Evolutionary conservation across 1,284 basidiomycete species (phyloP).

Genomic region (Hymenochaete sp.): DNA sequence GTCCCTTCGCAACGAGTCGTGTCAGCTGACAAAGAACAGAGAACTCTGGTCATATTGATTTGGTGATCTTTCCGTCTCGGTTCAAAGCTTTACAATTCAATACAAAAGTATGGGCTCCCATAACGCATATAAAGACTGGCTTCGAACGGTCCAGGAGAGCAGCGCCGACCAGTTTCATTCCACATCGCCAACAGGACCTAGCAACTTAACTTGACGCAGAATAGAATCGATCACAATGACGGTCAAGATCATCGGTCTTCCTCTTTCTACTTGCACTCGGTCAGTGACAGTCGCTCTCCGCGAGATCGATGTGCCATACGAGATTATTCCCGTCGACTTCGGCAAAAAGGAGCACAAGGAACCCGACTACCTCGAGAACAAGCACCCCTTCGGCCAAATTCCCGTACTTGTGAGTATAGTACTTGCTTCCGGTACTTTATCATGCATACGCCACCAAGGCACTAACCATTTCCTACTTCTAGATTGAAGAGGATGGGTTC

Average conservation of each 20-base stretch:
- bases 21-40: too few relatives aligned
- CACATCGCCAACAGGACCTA: too few relatives aligned
- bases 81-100: too few relatives aligned
- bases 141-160: too few relatives aligned
- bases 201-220: too few relatives aligned
- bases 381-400: conserved; percentile 59
- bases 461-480: not conserved
- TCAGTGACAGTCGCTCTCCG: conserved; percentile 14
- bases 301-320: conserved; percentile 19
- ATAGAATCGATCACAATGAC: too few relatives aligned
- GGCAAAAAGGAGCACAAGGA: conserved; percentile 36
- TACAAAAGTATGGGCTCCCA: too few relatives aligned
- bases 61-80: too few relatives aligned
- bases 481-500: conserved; percentile 19
- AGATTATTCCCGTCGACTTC: conserved; percentile 18
- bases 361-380: conserved; percentile 32
- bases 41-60: too few relatives aligned
- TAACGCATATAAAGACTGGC: too few relatives aligned
- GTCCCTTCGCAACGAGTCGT: too few relatives aligned
- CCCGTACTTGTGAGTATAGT: conserved; percentile 34
- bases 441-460: not conserved
- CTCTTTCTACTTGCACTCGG: conserved; percentile 18
- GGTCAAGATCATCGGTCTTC: conserved; percentile 17
- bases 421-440: not conserved
- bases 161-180: too few relatives aligned